A percentile compares a stretch with the other conserved stretches of the same genome.
phyloP scores from a whole-genome alignment of 2,329 filamentous ascomycete genomes.

The Zymoseptoria passerinii region DNA sequence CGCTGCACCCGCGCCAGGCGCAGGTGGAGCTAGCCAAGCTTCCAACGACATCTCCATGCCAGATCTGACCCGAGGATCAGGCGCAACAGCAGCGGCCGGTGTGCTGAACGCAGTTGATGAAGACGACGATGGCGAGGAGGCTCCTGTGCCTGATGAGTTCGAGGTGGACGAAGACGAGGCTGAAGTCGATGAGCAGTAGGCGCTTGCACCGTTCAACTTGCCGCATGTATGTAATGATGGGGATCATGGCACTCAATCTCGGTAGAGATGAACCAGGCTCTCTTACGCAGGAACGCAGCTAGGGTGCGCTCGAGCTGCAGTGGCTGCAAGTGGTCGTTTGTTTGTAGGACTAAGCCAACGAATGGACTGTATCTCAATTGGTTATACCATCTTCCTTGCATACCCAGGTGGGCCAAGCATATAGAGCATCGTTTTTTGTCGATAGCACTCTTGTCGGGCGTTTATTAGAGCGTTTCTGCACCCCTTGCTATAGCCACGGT shows the following conservation, averaged over 20 bases:
- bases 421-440: background rate
- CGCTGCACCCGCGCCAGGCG: conserved; percentile 34
- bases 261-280: background rate
- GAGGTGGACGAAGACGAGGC: conserved; percentile 64
- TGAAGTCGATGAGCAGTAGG: conserved; percentile 24
- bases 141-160: conserved; percentile 61
- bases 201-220: background rate
- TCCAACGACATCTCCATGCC: conserved; percentile 28
- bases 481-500: too few relatives aligned
- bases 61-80: conserved; percentile 20
- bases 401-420: background rate
- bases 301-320: background rate
- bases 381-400: background rate
- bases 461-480: too few relatives aligned
- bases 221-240: background rate
- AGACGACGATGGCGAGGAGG: conserved; percentile 68
- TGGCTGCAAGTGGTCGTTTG: background rate
- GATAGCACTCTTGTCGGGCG: background rate
- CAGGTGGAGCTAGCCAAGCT: conserved; percentile 9
- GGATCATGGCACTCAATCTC: background rate
- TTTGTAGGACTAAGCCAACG: background rate
- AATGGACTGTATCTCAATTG: background rate
- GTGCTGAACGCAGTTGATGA: conserved; percentile 85
- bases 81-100: conserved; percentile 49
- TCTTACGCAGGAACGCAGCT: background rate